phyloP scores from a whole-genome alignment of 108 stramenopile genomes.

The Parietichytrium sp. region DNA sequence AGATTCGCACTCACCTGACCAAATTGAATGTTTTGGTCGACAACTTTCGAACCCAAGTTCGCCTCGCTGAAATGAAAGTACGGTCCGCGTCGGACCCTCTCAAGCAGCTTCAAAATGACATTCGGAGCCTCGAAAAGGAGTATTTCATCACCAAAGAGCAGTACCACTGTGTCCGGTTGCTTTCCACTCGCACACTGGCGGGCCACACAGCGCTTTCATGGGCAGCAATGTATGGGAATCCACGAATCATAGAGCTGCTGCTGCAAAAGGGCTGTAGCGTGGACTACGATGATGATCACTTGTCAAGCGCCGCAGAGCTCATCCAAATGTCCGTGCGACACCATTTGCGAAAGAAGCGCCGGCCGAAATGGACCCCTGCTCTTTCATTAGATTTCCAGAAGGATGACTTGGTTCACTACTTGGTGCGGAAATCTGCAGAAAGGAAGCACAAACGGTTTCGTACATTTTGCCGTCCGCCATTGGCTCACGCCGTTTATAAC shows the following conservation, averaged over 20 bases:
- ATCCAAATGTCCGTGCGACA: neutral
- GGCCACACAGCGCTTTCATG: slow-evolving; percentile 8
- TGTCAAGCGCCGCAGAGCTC: neutral
- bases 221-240: slow-evolving; percentile 31
- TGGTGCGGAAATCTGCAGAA: neutral
- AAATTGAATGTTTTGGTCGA: neutral
- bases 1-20: neutral
- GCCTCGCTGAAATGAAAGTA: slow-evolving; percentile 10
- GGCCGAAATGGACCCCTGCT: neutral
- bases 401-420: neutral
- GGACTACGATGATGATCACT: slow-evolving; percentile 21
- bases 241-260: slow-evolving; percentile 5
- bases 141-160: neutral
- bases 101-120: neutral
- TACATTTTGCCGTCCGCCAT: neutral
- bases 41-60: neutral
- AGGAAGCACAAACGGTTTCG: neutral
- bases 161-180: neutral
- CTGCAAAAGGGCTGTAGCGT: neutral
- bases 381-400: neutral
- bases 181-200: neutral
- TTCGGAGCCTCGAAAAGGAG: neutral
- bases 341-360: neutral
- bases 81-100: neutral
- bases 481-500: slow-evolving; percentile 27